A percentile compares a stretch with the other conserved stretches of the same genome.
phyloP scores from a whole-genome alignment of 768 basidiomycete genomes.

The Tephrocybe sp. region DNA sequence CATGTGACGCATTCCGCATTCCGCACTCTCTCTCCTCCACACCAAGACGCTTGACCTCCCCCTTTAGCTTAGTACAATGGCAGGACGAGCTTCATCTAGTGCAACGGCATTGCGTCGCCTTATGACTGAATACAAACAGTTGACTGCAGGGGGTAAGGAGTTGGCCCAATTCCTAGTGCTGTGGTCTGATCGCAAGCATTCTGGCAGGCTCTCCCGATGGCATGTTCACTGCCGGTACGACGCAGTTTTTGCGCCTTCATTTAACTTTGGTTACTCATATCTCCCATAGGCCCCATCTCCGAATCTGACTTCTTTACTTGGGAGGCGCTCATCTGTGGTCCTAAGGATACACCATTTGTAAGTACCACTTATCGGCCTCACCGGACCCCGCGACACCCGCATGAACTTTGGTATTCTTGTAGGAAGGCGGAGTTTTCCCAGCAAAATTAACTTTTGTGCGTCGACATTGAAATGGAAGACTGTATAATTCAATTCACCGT shows the following conservation, averaged over 20 bases:
- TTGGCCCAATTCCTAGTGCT: constrained; percentile 1
- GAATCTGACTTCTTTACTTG: constrained; percentile 95
- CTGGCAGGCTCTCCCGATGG: constrained; percentile 78
- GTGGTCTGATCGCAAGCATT: constrained; percentile 8
- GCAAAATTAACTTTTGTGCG: constrained; percentile 91
- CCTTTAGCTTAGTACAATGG: constrained; percentile 33
- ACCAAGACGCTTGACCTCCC: too few relatives aligned
- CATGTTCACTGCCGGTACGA: constrained; percentile 89
- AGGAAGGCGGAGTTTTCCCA: constrained; percentile 95
- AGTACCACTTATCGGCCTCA: constrained; percentile 26
- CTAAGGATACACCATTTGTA: constrained; percentile 93
- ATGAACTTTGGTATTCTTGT: constrained; percentile 4
- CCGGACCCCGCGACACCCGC: background rate
- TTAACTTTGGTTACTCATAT: background rate
- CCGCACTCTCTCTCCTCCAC: too few relatives aligned
- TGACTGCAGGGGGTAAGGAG: constrained; percentile 68
- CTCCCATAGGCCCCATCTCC: constrained; percentile 69
- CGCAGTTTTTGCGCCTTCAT: constrained; percentile 1
- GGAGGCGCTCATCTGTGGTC: constrained; percentile 93
- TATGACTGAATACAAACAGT: constrained; percentile 91
- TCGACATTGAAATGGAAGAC: constrained; percentile 22
- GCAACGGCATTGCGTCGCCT: constrained; percentile 79
- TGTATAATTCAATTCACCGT: background rate
- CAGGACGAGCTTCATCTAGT: constrained; percentile 48
- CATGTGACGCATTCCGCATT: too few relatives aligned